phyloP scores from a whole-genome alignment of 176 grass and related monocot species.

The Cenchrus purpureus region DNA sequence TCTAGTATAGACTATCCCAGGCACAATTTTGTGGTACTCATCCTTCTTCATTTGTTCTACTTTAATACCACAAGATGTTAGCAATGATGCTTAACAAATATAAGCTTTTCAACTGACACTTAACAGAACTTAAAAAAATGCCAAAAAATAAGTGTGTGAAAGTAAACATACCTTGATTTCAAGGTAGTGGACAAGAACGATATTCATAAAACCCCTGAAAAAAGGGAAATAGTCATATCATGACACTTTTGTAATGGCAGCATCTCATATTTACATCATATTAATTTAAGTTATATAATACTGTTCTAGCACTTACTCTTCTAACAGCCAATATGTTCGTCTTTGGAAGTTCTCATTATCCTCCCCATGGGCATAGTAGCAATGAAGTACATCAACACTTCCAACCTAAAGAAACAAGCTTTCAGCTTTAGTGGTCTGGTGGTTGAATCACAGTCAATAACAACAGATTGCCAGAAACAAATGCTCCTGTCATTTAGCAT shows the following conservation, averaged over 20 bases:
- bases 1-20: neutral
- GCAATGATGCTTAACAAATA: too few species aligned
- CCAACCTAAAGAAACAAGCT: conserved; percentile 64
- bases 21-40: neutral
- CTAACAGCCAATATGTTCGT: conserved; percentile 97
- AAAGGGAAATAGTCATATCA: conserved; percentile 40
- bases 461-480: conserved; percentile 21
- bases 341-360: conserved; percentile 95
- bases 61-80: neutral
- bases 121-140: conserved; percentile 6
- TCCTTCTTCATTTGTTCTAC: neutral
- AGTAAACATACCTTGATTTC: conserved; percentile 82
- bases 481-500: neutral
- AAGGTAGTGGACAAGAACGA: conserved; percentile 99
- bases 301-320: conserved; percentile 72
- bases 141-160: neutral
- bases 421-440: conserved; percentile 32
- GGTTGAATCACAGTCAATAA: conserved; percentile 38
- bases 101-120: neutral
- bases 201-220: conserved; percentile 94
- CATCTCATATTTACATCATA: conserved; percentile 21
- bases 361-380: conserved; percentile 99
- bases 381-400: conserved; percentile 99
- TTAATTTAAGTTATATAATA: conserved; percentile 20
- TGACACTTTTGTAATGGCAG: neutral